Conservation (phyloP, 768 basidiomycete genomes). For the Xerocomellus chrysenteron region DNA sequence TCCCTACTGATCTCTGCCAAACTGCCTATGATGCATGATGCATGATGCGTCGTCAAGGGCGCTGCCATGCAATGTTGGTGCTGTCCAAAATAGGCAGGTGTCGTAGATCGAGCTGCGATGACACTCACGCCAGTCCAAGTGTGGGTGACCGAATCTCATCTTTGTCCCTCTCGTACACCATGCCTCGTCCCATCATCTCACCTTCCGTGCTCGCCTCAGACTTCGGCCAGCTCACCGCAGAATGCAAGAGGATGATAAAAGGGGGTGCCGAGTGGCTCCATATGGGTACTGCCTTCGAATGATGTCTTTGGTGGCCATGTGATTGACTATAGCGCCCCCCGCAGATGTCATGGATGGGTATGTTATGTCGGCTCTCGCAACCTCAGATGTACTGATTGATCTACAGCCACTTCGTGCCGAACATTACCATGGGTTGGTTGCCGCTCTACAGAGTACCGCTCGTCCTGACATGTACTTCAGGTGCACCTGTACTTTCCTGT, state of each 20-base stretch:
- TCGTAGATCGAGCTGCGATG: conserved; percentile 19
- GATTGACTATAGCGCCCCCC: conserved; percentile 6
- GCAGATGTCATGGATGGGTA: conserved; percentile 98
- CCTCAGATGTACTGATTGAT: background rate
- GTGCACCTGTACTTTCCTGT: conserved; percentile 84
- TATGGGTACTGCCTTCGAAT: conserved; percentile 62
- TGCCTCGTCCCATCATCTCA: conserved; percentile 91
- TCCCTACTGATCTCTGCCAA: too few relatives aligned
- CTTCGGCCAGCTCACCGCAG: conserved; percentile 91
- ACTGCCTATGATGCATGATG: too few relatives aligned
- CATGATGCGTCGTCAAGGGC: too few relatives aligned
- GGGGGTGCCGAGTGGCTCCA: conserved; percentile 97
- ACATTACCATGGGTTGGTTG: conserved; percentile 90
- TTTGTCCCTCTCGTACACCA: conserved; percentile 31
- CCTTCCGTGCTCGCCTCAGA: conserved; percentile 97
- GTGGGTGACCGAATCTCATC: conserved; percentile 5
- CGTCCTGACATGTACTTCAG: conserved; percentile 38
- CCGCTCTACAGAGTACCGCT: background rate
- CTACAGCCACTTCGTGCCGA: conserved; percentile 92
- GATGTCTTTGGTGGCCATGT: conserved; percentile 8
- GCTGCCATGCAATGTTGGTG: background rate
- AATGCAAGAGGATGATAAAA: conserved; percentile 96
- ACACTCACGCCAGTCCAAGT: conserved; percentile 6
- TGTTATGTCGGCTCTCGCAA: conserved; percentile 9
- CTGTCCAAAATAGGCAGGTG: conserved; percentile 25